Evolutionary conservation across 345 rosid species (phyloP), one percentile per base, ranked within the genome.

Genomic region (Bruguiera parviflora): DNA sequence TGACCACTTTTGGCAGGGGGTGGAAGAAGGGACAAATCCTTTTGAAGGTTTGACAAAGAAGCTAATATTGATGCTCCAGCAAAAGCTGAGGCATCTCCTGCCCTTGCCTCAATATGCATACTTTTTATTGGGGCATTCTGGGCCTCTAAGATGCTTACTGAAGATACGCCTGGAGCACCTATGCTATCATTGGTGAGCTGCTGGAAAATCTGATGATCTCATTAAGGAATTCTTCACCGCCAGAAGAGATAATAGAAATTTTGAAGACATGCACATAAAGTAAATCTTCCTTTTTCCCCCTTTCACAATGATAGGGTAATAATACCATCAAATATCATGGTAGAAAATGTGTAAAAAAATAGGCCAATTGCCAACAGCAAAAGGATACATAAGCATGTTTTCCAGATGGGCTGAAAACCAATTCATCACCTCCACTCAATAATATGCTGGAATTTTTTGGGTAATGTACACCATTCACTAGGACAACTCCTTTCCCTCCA

Each of bases 331-430:
- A 20, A 31, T 20, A 8, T 16, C n/a, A 7, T 1, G 43, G 51
- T 24, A 16, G 24, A 13, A 20, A 58, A 27, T 31, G 2, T 52
- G 37, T 49, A 3, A 43, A 39, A 60, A 16, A 65, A 28, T 60
- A 8, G 3, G 10, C 47, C 35, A 24, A 18, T 22, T 39, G 20
- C 28, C 43, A 55, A 32, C 28, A 53, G 27, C 35, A 15, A 63
- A 71, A 95, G 97, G 99, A 95, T 95, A 95, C 99, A 76, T 96
- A 96, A 71, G 99, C 86, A 83, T 96, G 94, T 78, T 85, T 89
- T 56, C 85, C 92, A 6, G 86, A 63, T 49, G 80, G 65, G 69
- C 83, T 83, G 73, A 96, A 96, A 79, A 92, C 77, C 75, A 96
- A 82, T 78, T 96, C 98, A 73, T 96, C 99, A 8, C 99, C 99